phyloP scores from a whole-genome alignment of 164 flowering plant genomes.

The Magnolia sinica region DNA sequence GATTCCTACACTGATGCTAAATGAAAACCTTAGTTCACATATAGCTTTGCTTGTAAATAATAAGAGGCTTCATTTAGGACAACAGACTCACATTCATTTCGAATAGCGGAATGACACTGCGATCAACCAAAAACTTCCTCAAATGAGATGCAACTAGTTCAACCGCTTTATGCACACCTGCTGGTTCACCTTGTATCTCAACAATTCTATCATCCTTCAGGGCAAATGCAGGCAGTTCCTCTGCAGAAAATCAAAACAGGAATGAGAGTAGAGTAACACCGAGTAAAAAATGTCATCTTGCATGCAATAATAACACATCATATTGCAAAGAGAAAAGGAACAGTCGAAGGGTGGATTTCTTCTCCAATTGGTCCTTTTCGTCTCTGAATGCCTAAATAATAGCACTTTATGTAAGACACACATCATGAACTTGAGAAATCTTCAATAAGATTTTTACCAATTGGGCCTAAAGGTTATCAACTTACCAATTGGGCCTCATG shows the following conservation, averaged over 20 bases:
- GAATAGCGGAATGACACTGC: slow-evolving; percentile 72
- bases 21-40: too few species aligned
- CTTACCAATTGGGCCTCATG: too few species aligned
- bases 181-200: slow-evolving; percentile 81
- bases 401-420: background rate
- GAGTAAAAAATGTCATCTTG: background rate
- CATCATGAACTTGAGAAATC: background rate
- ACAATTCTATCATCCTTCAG: slow-evolving; percentile 90
- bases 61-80: background rate
- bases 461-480: too few species aligned
- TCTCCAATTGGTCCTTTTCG: background rate
- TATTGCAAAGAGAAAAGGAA: background rate
- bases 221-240: slow-evolving; percentile 82
- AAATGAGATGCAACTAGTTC: slow-evolving; percentile 79
- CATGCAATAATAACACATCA: background rate
- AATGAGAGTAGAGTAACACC: background rate
- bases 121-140: slow-evolving; percentile 92
- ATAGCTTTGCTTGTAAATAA: background rate
- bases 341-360: background rate
- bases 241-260: slow-evolving; percentile 38
- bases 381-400: background rate
- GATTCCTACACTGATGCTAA: too few species aligned
- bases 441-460: background rate
- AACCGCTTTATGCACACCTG: slow-evolving; percentile 73
- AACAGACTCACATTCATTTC: slow-evolving; percentile 65